Evolutionary conservation across 1,284 basidiomycete genomes (phyloP).

Genomic region (Cystobasidium slooffiae): DNA sequence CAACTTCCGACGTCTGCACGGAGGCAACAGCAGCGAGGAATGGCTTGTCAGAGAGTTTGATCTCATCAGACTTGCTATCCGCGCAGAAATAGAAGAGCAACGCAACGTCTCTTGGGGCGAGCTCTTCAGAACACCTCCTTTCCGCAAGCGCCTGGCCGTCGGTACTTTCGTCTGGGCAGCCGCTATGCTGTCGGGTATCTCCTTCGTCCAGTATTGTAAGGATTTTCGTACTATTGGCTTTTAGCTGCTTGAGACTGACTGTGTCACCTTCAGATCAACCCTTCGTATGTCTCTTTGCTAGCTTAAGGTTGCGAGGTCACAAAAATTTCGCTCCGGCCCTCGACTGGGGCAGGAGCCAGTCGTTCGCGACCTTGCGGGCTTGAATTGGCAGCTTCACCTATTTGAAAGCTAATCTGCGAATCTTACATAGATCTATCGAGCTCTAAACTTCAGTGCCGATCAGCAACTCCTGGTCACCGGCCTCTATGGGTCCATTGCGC

Average conservation of each 20-base stretch:
- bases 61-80: conserved; percentile 12
- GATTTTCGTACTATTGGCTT: background rate
- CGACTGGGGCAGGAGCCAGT: too few species aligned
- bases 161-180: conserved; percentile 39
- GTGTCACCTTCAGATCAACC: conserved; percentile 15
- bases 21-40: conserved; percentile 22
- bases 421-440: conserved; percentile 7
- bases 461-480: conserved; percentile 41
- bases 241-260: background rate
- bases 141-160: conserved; percentile 24
- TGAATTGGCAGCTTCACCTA: too few species aligned
- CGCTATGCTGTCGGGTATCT: conserved; percentile 40
- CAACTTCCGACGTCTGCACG: conserved; percentile 28
- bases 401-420: background rate
- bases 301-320: background rate
- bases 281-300: conserved; percentile 3
- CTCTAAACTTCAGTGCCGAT: conserved; percentile 29
- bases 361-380: too few species aligned
- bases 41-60: conserved; percentile 27
- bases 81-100: conserved; percentile 27
- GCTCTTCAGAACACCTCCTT: conserved; percentile 17
- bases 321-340: too few species aligned
- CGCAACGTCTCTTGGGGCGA: conserved; percentile 25
- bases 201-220: conserved; percentile 42
- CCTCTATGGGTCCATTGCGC: conserved; percentile 39